Evolutionary conservation across 306 rosid species (phyloP), one percentile per base, ranked within the genome.

Genomic region (Pyrus bretschneideri): DNA sequence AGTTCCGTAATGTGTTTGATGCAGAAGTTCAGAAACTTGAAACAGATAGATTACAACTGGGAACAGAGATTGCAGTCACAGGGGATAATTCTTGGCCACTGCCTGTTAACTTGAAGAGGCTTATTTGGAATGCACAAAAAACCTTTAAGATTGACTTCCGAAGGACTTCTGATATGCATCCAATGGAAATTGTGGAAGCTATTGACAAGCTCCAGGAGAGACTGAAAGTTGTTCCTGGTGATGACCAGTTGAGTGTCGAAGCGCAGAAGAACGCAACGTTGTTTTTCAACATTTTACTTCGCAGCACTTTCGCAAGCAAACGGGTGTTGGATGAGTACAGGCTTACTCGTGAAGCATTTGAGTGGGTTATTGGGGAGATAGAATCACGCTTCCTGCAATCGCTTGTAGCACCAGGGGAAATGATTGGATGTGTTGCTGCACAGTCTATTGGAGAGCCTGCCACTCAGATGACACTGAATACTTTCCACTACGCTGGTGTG

Each of bases 401-500:
- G 13, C 96, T 92, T 67, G 99, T 95, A 44, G 99, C 97, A 31
- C 96, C 97, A 49, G 99, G 99, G 9, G 99, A 95, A 85, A 95
- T 95, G 99, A 95, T 95, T 82, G 99, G 99, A 61, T 92, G 97
- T 66, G 96, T 95, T 46, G 99, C 99, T 67, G 99, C 99, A 49
- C 99, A 95, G 70, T 95, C 97, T 62, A 95, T 95, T 73, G 99
- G 99, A 75, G 97, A 95, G 66, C 99, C 99, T 65, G 99, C 99
- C 27, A 95, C 99, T 75, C 99, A 95, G 91, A 95, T 95, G 99
- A 95, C 99, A 67, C 93, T 95, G n/a, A 95, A 95, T 87, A 95
- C 99, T 70, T 95, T 95, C 83, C 99, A 95, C 52, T 95, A 90
- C 82, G 99, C 99, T 78, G 99, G 99, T 91, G 99, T 95, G 60